A percentile compares a stretch with the other conserved stretches of the same genome.
Conservation (phyloP, 371 early-diverging fungal species). For the Mucor plumbeus region DNA sequence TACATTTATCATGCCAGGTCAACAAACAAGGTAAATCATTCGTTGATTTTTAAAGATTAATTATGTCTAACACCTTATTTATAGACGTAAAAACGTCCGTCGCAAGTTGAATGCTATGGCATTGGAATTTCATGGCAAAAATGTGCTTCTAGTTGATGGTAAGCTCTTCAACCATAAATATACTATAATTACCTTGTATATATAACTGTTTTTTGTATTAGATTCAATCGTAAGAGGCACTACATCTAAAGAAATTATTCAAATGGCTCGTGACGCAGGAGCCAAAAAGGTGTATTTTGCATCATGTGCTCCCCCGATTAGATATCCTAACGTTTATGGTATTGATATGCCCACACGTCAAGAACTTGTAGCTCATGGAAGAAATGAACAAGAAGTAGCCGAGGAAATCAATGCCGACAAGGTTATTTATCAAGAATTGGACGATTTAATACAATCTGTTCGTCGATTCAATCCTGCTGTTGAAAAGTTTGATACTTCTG, state of each 20-base stretch:
- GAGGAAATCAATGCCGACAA: constrained; percentile 88
- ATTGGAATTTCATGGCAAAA: constrained; percentile 92
- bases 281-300: constrained; percentile 98
- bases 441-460: constrained; percentile 82
- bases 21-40: constrained; percentile 58
- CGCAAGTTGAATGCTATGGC: constrained; percentile 97
- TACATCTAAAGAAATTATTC: constrained; percentile 95
- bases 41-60: neutral
- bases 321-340: constrained; percentile 97
- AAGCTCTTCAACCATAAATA: constrained; percentile 4
- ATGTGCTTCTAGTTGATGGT: constrained; percentile 95
- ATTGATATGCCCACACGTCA: constrained; percentile 98
- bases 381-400: constrained; percentile 84
- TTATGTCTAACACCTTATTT: neutral
- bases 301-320: constrained; percentile 93
- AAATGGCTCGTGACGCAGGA: constrained; percentile 97
- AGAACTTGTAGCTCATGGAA: constrained; percentile 88
- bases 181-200: neutral
- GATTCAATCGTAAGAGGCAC: constrained; percentile 98
- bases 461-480: constrained; percentile 83
- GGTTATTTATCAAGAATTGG: constrained; percentile 89
- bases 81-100: constrained; percentile 86
- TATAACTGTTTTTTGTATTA: constrained; percentile 14
- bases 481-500: constrained; percentile 88
- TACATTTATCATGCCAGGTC: constrained; percentile 99